phyloP scores from a whole-genome alignment of 805 yeast species.

The Debaryomyces castellii region DNA sequence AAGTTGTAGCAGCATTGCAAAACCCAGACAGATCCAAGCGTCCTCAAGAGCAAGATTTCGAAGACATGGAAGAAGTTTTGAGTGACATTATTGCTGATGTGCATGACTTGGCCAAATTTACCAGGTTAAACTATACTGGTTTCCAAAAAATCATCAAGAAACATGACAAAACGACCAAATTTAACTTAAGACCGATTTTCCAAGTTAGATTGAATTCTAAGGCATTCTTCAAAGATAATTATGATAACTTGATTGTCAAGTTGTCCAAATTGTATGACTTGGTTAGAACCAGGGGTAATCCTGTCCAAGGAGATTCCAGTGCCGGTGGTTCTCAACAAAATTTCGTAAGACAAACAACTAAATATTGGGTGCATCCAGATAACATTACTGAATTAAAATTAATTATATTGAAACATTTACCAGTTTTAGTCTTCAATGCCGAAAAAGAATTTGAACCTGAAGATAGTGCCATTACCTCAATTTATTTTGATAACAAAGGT shows the following conservation, averaged over 20 bases:
- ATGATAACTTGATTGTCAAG: constrained; percentile 84
- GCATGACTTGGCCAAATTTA: constrained; percentile 92
- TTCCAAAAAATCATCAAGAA: constrained; percentile 95
- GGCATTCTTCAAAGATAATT: constrained; percentile 94
- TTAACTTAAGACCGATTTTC: constrained; percentile 82
- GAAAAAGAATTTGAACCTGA: constrained; percentile 94
- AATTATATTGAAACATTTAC: constrained; percentile 89
- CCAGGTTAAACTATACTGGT: constrained; percentile 93
- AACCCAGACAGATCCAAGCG: constrained; percentile 25
- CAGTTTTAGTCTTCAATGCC: constrained; percentile 94
- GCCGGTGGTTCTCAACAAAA: constrained; percentile 99
- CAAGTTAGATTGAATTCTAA: constrained; percentile 90
- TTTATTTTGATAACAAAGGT: constrained; percentile 86
- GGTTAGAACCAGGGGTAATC: constrained; percentile 94
- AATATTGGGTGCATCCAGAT: constrained; percentile 99
- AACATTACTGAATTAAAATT: constrained; percentile 95
- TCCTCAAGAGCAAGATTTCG: constrained; percentile 43
- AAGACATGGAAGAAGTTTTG: constrained; percentile 43
- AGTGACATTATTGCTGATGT: constrained; percentile 92
- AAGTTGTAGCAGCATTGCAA: constrained; percentile 53
- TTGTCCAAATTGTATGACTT: constrained; percentile 86
- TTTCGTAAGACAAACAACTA: constrained; percentile 97
- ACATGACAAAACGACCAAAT: constrained; percentile 84
- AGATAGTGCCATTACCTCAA: constrained; percentile 95
- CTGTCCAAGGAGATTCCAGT: constrained; percentile 89